These are phyloP conservation scores for Suhomyces canberraensis DNA, from an alignment of 805 yeast species.

Conservation along the genomic window DNA sequence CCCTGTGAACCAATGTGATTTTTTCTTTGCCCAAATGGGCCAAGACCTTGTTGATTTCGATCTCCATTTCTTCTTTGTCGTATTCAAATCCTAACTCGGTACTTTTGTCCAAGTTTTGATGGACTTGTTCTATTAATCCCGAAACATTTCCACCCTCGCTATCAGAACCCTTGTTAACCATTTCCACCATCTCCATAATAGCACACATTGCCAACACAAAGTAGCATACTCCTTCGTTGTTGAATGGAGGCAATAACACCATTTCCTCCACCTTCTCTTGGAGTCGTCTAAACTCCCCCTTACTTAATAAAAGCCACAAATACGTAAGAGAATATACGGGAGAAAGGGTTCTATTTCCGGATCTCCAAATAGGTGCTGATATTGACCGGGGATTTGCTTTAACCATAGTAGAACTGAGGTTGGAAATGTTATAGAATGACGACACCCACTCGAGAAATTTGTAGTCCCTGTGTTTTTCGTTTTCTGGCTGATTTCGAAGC, in stretches of 20 bases:
- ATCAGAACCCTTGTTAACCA: constrained; percentile 10
- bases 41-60: constrained; percentile 1
- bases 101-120: constrained; percentile 12
- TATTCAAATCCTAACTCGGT: constrained; percentile 21
- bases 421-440: constrained; percentile 21
- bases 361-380: constrained; percentile 37
- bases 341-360: constrained; percentile 38
- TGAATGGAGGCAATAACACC: constrained; percentile 41
- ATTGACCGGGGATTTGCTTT: constrained; percentile 3
- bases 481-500: constrained; percentile 17
- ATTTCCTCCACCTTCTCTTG: constrained; percentile 35
- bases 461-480: constrained; percentile 19
- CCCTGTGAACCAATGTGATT: too few species aligned
- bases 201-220: constrained; percentile 33
- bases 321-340: constrained; percentile 41
- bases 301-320: constrained; percentile 41
- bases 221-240: constrained; percentile 37
- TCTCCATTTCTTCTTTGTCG: constrained; percentile 19
- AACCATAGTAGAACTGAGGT: constrained; percentile 8
- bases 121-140: neutral
- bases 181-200: constrained; percentile 20
- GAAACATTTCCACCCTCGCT: neutral
- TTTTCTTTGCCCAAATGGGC: neutral
- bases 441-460: constrained; percentile 37
- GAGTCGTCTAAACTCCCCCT: constrained; percentile 32